A percentile compares a stretch with the other conserved stretches of the same genome.
Evolutionary conservation across 148 eudicot genomes (phyloP).

Genomic region (Amaranthus cruentus): DNA sequence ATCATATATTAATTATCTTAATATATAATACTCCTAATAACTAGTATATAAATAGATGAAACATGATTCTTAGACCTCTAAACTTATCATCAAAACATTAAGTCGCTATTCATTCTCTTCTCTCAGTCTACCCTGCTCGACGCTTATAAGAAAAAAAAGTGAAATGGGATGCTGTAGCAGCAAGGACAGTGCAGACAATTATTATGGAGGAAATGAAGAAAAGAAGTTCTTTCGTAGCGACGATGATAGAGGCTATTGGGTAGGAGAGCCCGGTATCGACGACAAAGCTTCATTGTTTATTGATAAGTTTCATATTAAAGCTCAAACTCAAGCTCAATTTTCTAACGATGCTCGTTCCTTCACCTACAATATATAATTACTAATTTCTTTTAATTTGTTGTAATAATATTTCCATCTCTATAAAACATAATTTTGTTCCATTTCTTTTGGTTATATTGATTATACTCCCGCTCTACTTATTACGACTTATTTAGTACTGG

Average conservation of each 20-base stretch:
- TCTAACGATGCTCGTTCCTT: too few species aligned
- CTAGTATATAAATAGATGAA: constrained; percentile 26
- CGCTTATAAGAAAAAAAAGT: too few species aligned
- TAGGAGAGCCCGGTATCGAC: constrained; percentile 48
- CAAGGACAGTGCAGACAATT: neutral
- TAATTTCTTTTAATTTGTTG: too few species aligned
- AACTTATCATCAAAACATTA: too few species aligned
- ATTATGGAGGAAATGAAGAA: constrained; percentile 27
- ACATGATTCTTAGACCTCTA: neutral
- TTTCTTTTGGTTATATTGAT: too few species aligned
- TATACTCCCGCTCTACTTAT: too few species aligned
- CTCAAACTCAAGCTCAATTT: constrained; percentile 14
- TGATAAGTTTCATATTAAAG: constrained; percentile 33
- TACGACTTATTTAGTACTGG: too few species aligned
- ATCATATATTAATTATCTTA: constrained; percentile 11
- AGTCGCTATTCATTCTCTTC: too few species aligned
- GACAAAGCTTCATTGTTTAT: constrained; percentile 38
- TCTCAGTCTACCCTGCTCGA: too few species aligned
- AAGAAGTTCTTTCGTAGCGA: constrained; percentile 50
- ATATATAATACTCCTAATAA: neutral
- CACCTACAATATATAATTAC: too few species aligned
- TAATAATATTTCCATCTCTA: too few species aligned
- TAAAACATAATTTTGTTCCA: too few species aligned
- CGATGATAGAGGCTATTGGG: constrained; percentile 57
- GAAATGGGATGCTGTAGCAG: neutral